Evolutionary conservation across 257 asterid species (phyloP), one percentile per base, ranked within the genome.

Genomic region (Przewalskia tangutica): DNA sequence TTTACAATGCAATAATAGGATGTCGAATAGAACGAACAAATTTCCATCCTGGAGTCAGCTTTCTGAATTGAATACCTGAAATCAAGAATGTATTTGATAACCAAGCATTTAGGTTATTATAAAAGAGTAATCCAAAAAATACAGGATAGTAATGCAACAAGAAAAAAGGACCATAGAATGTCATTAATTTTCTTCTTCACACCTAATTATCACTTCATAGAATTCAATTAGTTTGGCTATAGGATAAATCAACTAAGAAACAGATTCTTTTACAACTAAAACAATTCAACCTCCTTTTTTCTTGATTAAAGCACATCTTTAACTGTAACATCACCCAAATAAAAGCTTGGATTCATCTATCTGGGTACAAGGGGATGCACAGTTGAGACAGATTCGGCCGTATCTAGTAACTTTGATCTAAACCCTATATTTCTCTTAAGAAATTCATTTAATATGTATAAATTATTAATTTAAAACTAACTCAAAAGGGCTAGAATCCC

Each of bases 1-100:
- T 88, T 88, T 44, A 84, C 79, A 76, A 79, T 66, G 84, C 83
- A 84, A 50, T 77, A 85, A 81, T 86, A 81, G 16, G 71, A 73
- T n/a, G 88, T 82, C 42, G 89, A 81, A 78, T 88, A 89, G 83
- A 91, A 89, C 18, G 92, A 87, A 77, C 88, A 70, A 83, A 91
- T 77, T 83, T 90, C 98, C 98, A 95, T 92, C 65, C 62, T 77
- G 50, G 7, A 63, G 75, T 79, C 67, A 73, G 59, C 82, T 84
- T 78, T 86, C 93, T 90, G 90, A 84, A 83, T 85, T n/a, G 80
- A 70, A 85, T 70, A 86, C 81, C 75, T 82, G 80, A 64, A 40
- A 84, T 63, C 66, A 83, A 80, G 51, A 77, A 79, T 81, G 68
- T 63, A 73, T 53, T 64, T 40, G 80, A 27, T 27, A 44, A 76